A percentile compares a stretch with the other conserved stretches of the same genome.
Evolutionary conservation across 345 rosid species (phyloP).

Genomic region (Anastatica hierochuntica): DNA sequence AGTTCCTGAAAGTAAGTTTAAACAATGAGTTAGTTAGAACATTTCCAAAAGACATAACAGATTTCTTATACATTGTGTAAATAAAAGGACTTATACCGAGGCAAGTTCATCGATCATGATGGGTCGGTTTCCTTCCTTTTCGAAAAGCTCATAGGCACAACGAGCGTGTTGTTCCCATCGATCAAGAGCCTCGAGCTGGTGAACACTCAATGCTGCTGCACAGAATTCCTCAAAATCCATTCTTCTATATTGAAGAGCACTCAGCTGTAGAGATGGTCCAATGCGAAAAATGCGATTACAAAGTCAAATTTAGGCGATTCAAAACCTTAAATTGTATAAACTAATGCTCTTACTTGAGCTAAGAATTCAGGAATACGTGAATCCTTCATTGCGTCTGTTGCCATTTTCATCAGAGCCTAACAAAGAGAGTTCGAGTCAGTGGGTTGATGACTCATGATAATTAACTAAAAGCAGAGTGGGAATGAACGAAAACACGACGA

Average conservation of each 20-base stretch:
- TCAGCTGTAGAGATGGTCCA: conserved; percentile 39
- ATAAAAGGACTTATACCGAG: conserved; percentile 36
- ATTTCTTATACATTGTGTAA: neutral
- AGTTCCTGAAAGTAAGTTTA: conserved; percentile 84
- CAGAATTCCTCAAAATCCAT: conserved; percentile 94
- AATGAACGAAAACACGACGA: neutral
- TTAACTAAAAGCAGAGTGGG: neutral
- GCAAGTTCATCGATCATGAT: conserved; percentile 86
- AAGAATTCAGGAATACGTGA: conserved; percentile 82
- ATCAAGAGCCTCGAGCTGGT: conserved; percentile 89
- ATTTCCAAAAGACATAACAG: neutral
- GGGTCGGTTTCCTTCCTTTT: conserved; percentile 86
- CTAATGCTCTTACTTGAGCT: conserved; percentile 47
- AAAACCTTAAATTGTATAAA: neutral
- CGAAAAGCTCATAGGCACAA: conserved; percentile 87
- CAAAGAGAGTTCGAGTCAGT: conserved; percentile 9
- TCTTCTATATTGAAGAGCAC: conserved; percentile 77
- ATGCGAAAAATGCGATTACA: neutral
- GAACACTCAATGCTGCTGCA: conserved; percentile 77
- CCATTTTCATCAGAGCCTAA: conserved; percentile 79
- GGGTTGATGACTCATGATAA: neutral
- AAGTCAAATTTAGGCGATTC: neutral
- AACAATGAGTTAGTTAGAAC: neutral
- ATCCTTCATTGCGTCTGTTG: conserved; percentile 92
- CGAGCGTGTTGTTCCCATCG: conserved; percentile 87